These are phyloP conservation scores for Trametes sanguinea DNA, from an alignment of 768 basidiomycete species.

Conservation along the genomic window DNA sequence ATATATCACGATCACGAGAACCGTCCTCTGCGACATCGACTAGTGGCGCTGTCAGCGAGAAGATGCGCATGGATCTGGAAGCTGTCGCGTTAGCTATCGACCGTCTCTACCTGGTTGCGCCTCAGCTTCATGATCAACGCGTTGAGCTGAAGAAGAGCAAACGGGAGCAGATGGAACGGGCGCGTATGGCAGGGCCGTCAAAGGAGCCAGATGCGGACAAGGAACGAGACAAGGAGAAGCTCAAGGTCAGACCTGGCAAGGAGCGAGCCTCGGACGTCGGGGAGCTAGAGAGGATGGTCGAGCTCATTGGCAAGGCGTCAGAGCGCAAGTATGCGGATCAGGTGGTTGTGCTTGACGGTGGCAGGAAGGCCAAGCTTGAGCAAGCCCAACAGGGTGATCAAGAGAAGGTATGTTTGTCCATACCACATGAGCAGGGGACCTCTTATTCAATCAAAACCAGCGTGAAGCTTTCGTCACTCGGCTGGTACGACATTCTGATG, in stretches of 20 bases:
- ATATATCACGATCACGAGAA: neutral
- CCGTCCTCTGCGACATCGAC: slow-evolving; percentile 7
- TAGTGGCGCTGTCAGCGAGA: slow-evolving; percentile 52
- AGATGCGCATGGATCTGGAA: slow-evolving; percentile 86
- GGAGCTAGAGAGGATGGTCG: slow-evolving; percentile 73
- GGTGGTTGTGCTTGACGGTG: slow-evolving; percentile 65
- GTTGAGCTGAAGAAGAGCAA: slow-evolving; percentile 83
- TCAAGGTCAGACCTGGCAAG: slow-evolving; percentile 41
- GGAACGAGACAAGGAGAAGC: slow-evolving; percentile 32
- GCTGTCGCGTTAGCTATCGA: slow-evolving; percentile 87
- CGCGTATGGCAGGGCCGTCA: slow-evolving; percentile 46
- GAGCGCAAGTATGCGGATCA: slow-evolving; percentile 69
- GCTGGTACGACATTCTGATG: slow-evolving; percentile 67
- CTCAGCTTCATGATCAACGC: slow-evolving; percentile 89
- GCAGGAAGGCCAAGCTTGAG: slow-evolving; percentile 55
- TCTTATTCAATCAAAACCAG: slow-evolving; percentile 38
- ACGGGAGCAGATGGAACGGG: slow-evolving; percentile 72
- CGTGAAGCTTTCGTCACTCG: slow-evolving; percentile 76
- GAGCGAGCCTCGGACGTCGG: slow-evolving; percentile 46
- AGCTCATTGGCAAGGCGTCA: slow-evolving; percentile 70
- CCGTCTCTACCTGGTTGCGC: slow-evolving; percentile 79
- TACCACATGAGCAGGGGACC: neutral
- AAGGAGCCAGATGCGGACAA: slow-evolving; percentile 25
- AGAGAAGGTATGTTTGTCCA: slow-evolving; percentile 54
- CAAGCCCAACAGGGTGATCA: slow-evolving; percentile 58